Conservation (phyloP, 495 filamentous ascomycete species). For the Choiromyces venosus region DNA sequence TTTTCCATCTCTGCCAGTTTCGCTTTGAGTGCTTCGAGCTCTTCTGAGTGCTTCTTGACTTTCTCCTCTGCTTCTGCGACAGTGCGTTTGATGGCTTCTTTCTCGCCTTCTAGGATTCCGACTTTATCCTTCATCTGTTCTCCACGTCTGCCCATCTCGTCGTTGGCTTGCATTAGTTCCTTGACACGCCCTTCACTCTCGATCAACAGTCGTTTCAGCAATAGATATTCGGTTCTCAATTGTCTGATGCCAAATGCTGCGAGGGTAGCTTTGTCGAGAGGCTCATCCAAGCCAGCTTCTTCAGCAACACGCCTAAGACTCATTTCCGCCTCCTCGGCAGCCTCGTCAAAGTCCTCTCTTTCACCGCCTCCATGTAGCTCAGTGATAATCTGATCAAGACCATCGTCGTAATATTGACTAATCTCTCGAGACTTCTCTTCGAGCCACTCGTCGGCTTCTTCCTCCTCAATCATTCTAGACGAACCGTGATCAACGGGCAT, state of each 20-base stretch:
- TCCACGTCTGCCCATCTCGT: constrained; percentile 12
- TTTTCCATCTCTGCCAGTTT: constrained; percentile 21
- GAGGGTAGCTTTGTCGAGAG: constrained; percentile 32
- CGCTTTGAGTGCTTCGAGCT: constrained; percentile 21
- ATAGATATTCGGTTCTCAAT: constrained; percentile 24
- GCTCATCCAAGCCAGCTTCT: constrained; percentile 31
- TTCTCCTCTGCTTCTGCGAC: constrained; percentile 23
- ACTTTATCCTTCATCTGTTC: constrained; percentile 16
- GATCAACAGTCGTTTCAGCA: constrained; percentile 25
- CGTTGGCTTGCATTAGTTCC: constrained; percentile 15
- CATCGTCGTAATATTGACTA: constrained; percentile 37
- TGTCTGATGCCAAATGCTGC: constrained; percentile 41
- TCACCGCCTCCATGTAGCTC: constrained; percentile 34
- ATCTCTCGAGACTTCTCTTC: constrained; percentile 36
- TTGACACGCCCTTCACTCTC: constrained; percentile 30
- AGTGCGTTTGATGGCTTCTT: constrained; percentile 16
- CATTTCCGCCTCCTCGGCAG: constrained; percentile 36
- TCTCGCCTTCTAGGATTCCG: constrained; percentile 13
- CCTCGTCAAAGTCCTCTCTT: constrained; percentile 38
- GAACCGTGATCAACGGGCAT: constrained; percentile 40
- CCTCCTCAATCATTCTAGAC: constrained; percentile 35
- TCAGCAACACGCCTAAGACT: constrained; percentile 29
- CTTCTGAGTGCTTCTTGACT: constrained; percentile 20
- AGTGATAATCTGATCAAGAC: constrained; percentile 37
- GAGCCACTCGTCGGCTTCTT: constrained; percentile 33